Base-by-base conservation (phyloP, 768 basidiomycete species). In the Serendipita vermifera region DNA sequence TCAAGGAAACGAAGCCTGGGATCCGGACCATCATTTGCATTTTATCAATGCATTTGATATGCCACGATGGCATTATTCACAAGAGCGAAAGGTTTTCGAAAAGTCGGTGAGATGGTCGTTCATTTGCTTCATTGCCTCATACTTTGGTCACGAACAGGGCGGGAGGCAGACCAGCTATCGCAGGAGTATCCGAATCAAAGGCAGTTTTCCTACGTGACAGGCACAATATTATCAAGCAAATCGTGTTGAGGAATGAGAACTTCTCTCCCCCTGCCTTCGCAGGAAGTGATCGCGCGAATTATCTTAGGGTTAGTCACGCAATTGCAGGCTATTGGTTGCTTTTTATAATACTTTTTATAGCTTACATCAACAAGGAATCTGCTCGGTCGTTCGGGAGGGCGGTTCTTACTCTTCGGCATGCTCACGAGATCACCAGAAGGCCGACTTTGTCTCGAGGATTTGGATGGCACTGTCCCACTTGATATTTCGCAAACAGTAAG, bases 301-400 rank as follows among this genome's bases (percentile, higher is more conserved):
- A 96, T 56, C 83, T 98, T 41, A 96, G 94, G 59, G 90, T 89
- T 64, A 61, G 81, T 24, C 11, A 5, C 22, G 27, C 39, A 17
- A 41, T 55, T 46, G 60, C 41, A 54, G 55, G 48, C 27, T 15
- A 3, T 26, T 54, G 5, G 38, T 17, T 48, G 13, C 11, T 7
- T 17, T 33, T 17, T 22, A 43, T 32, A 11, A 5, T 38, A 35
- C 54, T 58, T 26, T 39, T 59, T 55, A 48, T 66, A 94, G 92
- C 73, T 99, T 17, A 89, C 83, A 63, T 94, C 96, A 1, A 98
- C 91, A 3, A 96, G 97, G 68, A 94, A 99, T 66, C 75, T 99
- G 6, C 75, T 98, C 2, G 96, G 96, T 15, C 78, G 96, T 43
- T 79, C 87, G 22, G 85, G 90, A 15, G 80, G 92, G 40, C 79